Evolutionary conservation across 2,329 filamentous ascomycete genomes (phyloP), one percentile per base, ranked within the genome.

Genomic region (Calonectria ilicicola): DNA sequence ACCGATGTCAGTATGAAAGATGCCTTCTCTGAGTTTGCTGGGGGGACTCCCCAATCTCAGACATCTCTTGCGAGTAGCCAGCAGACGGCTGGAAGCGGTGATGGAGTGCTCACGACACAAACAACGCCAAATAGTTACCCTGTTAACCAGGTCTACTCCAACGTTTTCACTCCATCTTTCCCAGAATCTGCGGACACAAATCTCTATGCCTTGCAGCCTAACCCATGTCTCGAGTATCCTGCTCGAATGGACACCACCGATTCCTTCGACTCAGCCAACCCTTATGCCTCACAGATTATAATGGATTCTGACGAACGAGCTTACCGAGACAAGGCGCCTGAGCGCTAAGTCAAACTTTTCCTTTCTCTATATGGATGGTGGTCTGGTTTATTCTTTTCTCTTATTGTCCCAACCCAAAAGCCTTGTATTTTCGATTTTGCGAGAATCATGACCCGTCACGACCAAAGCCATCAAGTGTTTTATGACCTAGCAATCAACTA

Each of bases 371-470:
- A 10, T 26, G 9, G 10, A 10, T n/a, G 10, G 5, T 23, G 12
- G 23, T 15, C 23, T 56, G 15, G 7, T 42, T 66, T 32, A n/a
- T 9, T 29, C 4, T n/a, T n/a, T n/a, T n/a, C n/a, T 12, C 21
- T 10, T n/a, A 15, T 38, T 26, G 35, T 7, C 5, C 21, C 21
- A 12, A 38, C 21, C 21, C 29, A 53, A n/a, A 12, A 49, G 32
- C 47, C 12, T 29, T 66, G 46, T 21, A 51, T 66, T 38, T 66
- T 56, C 47, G 47, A 40, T 66, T 42, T 29, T 66, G 32, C 32
- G 64, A 56, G 35, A 65, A 53, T 51, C 23, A 51, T 56, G 64
- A 53, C 64, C 47, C 19, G 47, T 29, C 47, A 66, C 64, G 47
- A 53, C 47, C 3, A 65, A 66, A 56, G 64, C 47, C 23, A 27